Evolutionary conservation across 225 moss, liverwort and hornwort species (phyloP).

Genomic region (Antitrichia curtipendula): DNA sequence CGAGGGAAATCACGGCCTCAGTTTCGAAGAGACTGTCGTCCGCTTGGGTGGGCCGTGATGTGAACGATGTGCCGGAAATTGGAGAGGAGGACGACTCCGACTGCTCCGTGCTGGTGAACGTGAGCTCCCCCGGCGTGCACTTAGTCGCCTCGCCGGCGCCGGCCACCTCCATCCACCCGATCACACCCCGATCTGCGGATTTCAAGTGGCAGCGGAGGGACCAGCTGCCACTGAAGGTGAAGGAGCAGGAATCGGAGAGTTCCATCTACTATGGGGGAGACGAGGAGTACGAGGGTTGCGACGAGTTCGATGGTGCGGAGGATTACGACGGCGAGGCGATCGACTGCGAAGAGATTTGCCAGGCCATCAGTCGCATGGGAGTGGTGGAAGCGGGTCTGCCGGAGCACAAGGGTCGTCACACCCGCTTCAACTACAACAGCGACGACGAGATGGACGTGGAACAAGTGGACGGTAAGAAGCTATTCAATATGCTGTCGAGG

Average conservation of each 20-base stretch:
- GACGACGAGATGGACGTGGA: slow-evolving; percentile 33
- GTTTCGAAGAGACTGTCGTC: not conserved
- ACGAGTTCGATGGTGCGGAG: slow-evolving; percentile 21
- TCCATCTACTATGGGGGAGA: slow-evolving; percentile 11
- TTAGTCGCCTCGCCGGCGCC: not conserved
- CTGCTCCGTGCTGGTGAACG: slow-evolving; percentile 71
- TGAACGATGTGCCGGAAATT: slow-evolving; percentile 1
- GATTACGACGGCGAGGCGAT: slow-evolving; percentile 7
- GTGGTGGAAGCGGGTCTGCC: slow-evolving; percentile 18
- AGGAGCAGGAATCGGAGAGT: not conserved
- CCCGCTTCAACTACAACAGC: slow-evolving; percentile 43
- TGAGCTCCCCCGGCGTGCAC: slow-evolving; percentile 30
- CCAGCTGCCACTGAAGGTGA: not conserved
- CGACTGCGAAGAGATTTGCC: slow-evolving; percentile 35
- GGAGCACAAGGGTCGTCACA: slow-evolving; percentile 21
- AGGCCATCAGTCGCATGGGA: slow-evolving; percentile 21
- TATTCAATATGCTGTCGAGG: no score
- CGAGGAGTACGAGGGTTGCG: slow-evolving; percentile 22
- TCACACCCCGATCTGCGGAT: not conserved
- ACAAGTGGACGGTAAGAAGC: slow-evolving; percentile 2
- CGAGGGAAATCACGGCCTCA: not conserved
- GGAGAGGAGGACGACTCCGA: slow-evolving; percentile 45
- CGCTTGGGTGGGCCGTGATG: slow-evolving; percentile 23
- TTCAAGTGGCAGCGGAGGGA: slow-evolving; percentile 45
- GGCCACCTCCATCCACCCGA: not conserved